Base-by-base conservation (phyloP, 2,329 filamentous ascomycete species). In the Sporothrix pallida region DNA sequence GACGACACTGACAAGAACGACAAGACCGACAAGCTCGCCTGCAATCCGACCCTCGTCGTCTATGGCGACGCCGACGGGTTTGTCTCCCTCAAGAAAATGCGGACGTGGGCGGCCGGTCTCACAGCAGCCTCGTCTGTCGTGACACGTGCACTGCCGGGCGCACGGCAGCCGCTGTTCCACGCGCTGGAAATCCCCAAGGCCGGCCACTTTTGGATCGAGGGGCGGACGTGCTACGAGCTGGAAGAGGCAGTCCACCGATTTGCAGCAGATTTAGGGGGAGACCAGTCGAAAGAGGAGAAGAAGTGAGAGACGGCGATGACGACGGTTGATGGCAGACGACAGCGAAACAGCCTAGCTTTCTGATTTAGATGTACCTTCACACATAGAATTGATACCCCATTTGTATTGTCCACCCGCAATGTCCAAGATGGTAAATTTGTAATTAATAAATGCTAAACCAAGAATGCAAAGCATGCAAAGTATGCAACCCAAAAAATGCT, bases 51-150 rank as follows among this genome's bases (percentile, higher is more conserved):
- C 0, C 80, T 97, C 48, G 90, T 89, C 0, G 81, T 97, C 0
- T 97, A 91, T 78, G 95, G 95, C 1, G 89, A 91, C 70, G 84
- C 87, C 3, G 95, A 98, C 80, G 82, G 86, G 0, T 97, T 98
- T 76, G 90, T 93, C 0, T 87, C 90, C 0, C 84, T 84, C 3
- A 87, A 85, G 74, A 92, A 89, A 80, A 84, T 95, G 77, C 86
- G 87, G 12, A 82, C 84, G 0, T 97, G 95, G 95, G 67, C 74
- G 5, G 82, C 84, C 56, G 85, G 84, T 62, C 81, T 93, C 62
- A 79, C 81, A 48, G 77, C 80, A 8, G 78, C 77, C n/a, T 79
- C 82, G 1, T 4, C 52, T 1, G 37, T 42, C 7, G 56, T 10
- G 10, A 2, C 52, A 48, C 20, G 42, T 8, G 17, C 13, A 5